Base-by-base conservation (phyloP, 805 yeast genomes). In the Kluyveromyces siamensis region DNA sequence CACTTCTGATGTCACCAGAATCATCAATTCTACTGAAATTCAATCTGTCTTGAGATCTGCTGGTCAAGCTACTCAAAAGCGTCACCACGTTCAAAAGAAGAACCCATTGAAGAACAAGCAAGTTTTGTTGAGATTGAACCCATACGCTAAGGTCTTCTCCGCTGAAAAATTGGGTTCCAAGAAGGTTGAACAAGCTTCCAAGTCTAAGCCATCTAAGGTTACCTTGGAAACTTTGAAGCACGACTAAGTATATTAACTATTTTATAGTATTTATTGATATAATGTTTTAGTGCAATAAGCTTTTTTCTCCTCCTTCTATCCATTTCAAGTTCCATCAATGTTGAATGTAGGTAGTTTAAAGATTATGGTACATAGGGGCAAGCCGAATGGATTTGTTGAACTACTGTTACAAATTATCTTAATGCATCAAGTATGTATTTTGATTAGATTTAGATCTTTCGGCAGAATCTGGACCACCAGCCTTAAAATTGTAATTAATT, bases 61-160 rank as follows among this genome's bases (percentile, higher is more conserved):
- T 72, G 96, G 96, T 68, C 93, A 85, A 75, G 76, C 93, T 67
- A 77, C 83, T 71, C 90, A 87, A 75, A 88, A 90, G 90, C 86
- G 95, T 75, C 73, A 88, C 61, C 88, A 86, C 82, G 95, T 87
- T 72, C 83, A 83, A 76, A 93, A 93, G 96, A 90, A 89, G 91
- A 91, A 87, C 90, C 95, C 96, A 76, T 84, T 89, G 73, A 91
- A 88, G 93, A 93, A 93, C 97, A 90, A 88, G 84, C 96, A 88
- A 80, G 91, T 90, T 69, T 77, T 89, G 73, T 83, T 89, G 75
- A 88, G 97, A 82, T 85, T 93, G 75, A 93, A 93, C 96, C 99
- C 99, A 64, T 93, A 93, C 84, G 98, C 99, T 68, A 88, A 87
- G 85, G 95, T 91, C 66, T 91, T 83, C 79, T 70, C 96, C 67